phyloP scores from a whole-genome alignment of 2,329 filamentous ascomycete species.

The Ceratocystis lukuohia region DNA sequence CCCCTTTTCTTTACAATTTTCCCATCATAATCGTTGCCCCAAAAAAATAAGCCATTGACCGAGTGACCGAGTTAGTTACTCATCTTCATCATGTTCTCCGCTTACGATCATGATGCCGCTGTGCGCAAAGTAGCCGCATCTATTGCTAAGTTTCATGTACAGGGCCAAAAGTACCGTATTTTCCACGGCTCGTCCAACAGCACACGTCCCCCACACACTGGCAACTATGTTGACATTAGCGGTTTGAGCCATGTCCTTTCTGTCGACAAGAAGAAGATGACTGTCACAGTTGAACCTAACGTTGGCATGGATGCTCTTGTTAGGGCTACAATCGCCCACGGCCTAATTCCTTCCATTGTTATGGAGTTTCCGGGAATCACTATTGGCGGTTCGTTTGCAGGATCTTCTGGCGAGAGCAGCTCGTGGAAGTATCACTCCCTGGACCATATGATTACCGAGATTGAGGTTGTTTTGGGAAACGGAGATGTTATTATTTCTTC shows the following conservation, averaged over 20 bases:
- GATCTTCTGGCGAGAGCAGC: constrained; percentile 54
- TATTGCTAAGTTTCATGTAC: constrained; percentile 33
- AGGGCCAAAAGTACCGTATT: constrained; percentile 50
- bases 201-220: constrained; percentile 42
- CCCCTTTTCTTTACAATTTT: background rate
- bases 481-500: constrained; percentile 45
- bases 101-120: constrained; percentile 31
- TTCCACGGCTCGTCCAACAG: constrained; percentile 67
- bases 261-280: constrained; percentile 40
- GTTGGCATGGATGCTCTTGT: constrained; percentile 54
- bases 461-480: constrained; percentile 52
- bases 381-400: constrained; percentile 53
- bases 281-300: constrained; percentile 55
- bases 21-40: too few species aligned
- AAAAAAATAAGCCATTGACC: too few species aligned
- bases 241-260: constrained; percentile 47
- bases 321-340: constrained; percentile 40
- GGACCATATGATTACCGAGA: constrained; percentile 44
- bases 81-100: background rate
- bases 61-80: too few species aligned
- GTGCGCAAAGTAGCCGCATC: constrained; percentile 33
- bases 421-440: constrained; percentile 56
- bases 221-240: constrained; percentile 55
- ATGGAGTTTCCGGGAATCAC: constrained; percentile 65
- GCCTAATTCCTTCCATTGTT: constrained; percentile 50